phyloP scores from a whole-genome alignment of 2,329 filamentous ascomycete genomes.

The Davidsoniella virescens region DNA sequence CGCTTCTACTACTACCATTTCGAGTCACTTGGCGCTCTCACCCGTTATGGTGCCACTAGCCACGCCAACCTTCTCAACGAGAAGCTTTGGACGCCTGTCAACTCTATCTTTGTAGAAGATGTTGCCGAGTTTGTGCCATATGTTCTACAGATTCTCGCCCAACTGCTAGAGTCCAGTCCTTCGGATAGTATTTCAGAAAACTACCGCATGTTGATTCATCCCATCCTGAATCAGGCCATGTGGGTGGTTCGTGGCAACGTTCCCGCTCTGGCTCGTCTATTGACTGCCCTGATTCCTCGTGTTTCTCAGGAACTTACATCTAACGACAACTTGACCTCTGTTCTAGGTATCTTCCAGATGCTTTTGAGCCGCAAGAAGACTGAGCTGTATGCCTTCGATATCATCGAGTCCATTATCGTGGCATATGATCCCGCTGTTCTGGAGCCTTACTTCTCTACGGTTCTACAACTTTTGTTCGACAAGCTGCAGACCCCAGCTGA shows the following conservation, averaged over 20 bases:
- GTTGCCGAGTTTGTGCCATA: conserved; percentile 93
- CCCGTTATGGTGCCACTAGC: conserved; percentile 47
- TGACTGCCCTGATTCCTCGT: conserved; percentile 70
- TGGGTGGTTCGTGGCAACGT: conserved; percentile 93
- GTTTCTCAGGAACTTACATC: conserved; percentile 56
- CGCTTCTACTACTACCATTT: conserved; percentile 98
- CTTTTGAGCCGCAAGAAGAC: conserved; percentile 68
- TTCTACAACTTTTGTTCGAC: conserved; percentile 70
- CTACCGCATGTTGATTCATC: conserved; percentile 63
- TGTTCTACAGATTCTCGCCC: conserved; percentile 86
- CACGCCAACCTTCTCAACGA: conserved; percentile 62
- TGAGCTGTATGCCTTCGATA: conserved; percentile 74
- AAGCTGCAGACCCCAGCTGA: conserved; percentile 55
- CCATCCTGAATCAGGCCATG: conserved; percentile 62
- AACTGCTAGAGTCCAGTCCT: conserved; percentile 74
- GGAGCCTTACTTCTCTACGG: conserved; percentile 60
- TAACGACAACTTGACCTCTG: conserved; percentile 67
- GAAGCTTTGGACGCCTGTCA: conserved; percentile 69
- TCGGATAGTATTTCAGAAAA: conserved; percentile 61
- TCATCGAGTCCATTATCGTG: conserved; percentile 65
- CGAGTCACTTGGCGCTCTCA: conserved; percentile 78
- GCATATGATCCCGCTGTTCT: conserved; percentile 53
- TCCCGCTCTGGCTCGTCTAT: conserved; percentile 70
- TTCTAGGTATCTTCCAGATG: conserved; percentile 93
- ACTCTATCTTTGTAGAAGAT: conserved; percentile 61